Evolutionary conservation across 2,329 filamentous ascomycete species (phyloP).

Genomic region (Pseudonectria buxi): DNA sequence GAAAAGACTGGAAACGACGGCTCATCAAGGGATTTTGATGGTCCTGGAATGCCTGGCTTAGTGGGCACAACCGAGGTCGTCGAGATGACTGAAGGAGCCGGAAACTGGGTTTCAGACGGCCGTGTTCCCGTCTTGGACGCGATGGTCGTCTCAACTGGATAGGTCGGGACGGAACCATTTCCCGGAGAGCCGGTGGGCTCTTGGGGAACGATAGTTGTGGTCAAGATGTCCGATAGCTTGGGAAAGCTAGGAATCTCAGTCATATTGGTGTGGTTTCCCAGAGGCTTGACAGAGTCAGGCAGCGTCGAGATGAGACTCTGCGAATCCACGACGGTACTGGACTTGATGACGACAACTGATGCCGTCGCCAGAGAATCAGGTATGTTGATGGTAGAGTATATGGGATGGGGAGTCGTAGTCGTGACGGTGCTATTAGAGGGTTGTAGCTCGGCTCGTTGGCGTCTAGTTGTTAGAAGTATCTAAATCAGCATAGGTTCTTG

Average conservation of each 20-base stretch:
- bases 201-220: not conserved
- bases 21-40: not conserved
- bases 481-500: not conserved
- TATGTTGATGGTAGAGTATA: constrained; percentile 16
- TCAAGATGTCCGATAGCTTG: not conserved
- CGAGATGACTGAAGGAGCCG: not conserved
- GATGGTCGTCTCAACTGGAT: not conserved
- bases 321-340: no score
- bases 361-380: constrained; percentile 7
- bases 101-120: not conserved
- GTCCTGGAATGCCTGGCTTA: constrained; percentile 4
- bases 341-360: not conserved
- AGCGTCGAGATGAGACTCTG: no score
- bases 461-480: constrained; percentile 10
- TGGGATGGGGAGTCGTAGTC: constrained; percentile 13
- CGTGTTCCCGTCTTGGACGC: not conserved
- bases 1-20: no score
- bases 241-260: not conserved
- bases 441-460: constrained; percentile 10
- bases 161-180: no score
- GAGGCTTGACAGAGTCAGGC: no score
- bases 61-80: constrained; percentile 13
- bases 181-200: not conserved
- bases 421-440: constrained; percentile 2
- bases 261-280: not conserved